Base-by-base conservation (phyloP, 2,329 filamentous ascomycete genomes). In the Nothophoma quercina region DNA sequence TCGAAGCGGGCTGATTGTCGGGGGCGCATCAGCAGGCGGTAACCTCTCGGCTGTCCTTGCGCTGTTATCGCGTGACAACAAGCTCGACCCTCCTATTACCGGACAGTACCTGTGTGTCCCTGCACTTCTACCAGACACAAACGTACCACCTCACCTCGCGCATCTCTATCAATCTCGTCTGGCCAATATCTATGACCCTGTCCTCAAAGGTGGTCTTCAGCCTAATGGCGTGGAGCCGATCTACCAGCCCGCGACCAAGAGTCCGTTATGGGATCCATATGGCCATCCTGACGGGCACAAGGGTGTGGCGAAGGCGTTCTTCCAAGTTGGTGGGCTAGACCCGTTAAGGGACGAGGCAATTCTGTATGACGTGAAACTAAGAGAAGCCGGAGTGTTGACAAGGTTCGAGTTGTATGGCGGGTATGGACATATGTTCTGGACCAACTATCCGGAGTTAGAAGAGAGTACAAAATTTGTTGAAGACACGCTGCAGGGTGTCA, bases 11-110 rank as follows among this genome's bases (percentile, higher is more conserved):
- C 79, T 83, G 55, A 71, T 83, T n/a, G 63, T 83, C 0, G 79
- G 80, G 7, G 81, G 81, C 15, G 79, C 76, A 5, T 81, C 78
- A 2, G 80, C 80, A 0, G 81, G 81, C 4, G 81, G 78, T n/a
- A 83, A 82, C 60, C 76, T 83, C 48, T 74, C 79, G n/a, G 76
- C 77, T 0, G 78, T 78, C 0, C 71, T 83, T 1, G 72, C 78
- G 1, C 76, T 81, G 44, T 57, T 77, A 0, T 73, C 77, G 5
- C 72, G 75, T 3, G 76, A 79, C 45, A 73, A 76, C 28, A 67
- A 68, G 0, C 63, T 80, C 5, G 55, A 64, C 0, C 77, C 78
- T 1, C 70, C 69, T 0, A 63, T 83, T 8, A 82, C 79, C 0
- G 80, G 79, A 0, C 62, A 77, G 9, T 75, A 78, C 23, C 76